A percentile compares a stretch with the other conserved stretches of the same genome.
Conservation (phyloP, 1,139 yeast genomes). For the Suhomyces anneliseae region DNA sequence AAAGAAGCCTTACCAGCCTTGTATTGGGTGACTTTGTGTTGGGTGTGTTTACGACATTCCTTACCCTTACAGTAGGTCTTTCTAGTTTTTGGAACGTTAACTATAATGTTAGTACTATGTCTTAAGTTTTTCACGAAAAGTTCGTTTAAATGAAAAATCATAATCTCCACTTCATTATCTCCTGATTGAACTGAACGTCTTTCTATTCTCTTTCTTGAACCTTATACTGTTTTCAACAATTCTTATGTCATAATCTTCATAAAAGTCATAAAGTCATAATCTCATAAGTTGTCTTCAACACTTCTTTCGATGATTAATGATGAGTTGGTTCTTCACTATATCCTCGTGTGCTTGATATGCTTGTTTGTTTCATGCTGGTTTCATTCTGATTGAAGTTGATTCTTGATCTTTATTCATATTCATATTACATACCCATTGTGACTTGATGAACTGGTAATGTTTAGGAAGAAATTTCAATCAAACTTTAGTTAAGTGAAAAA, state of each 20-base stretch:
- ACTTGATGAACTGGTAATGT: conserved; percentile 23
- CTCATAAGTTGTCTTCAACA: no score
- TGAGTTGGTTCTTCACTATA: no score
- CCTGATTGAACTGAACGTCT: no score
- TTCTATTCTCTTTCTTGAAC: no score
- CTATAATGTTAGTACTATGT: conserved; percentile 48
- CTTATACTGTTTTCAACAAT: no score
- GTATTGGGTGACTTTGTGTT: conserved; percentile 99
- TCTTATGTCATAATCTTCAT: no score
- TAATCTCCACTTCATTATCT: no score
- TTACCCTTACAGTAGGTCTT: conserved; percentile 99
- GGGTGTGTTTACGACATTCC: conserved; percentile 99
- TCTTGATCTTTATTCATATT: neutral
- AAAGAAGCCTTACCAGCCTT: conserved; percentile 99
- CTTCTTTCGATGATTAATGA: no score
- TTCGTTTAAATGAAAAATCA: no score
- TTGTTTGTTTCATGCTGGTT: neutral
- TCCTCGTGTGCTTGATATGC: neutral
- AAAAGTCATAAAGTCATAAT: no score
- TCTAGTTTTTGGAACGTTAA: conserved; percentile 99
- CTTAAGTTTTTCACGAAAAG: neutral
- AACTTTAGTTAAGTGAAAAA: conserved; percentile 12
- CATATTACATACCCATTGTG: conserved; percentile 36
- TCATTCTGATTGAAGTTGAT: neutral
- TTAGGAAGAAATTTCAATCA: conserved; percentile 13